These are phyloP conservation scores for Eimeria maxima DNA, from an alignment of 169 alveolate genomes.

Conservation along the genomic window DNA sequence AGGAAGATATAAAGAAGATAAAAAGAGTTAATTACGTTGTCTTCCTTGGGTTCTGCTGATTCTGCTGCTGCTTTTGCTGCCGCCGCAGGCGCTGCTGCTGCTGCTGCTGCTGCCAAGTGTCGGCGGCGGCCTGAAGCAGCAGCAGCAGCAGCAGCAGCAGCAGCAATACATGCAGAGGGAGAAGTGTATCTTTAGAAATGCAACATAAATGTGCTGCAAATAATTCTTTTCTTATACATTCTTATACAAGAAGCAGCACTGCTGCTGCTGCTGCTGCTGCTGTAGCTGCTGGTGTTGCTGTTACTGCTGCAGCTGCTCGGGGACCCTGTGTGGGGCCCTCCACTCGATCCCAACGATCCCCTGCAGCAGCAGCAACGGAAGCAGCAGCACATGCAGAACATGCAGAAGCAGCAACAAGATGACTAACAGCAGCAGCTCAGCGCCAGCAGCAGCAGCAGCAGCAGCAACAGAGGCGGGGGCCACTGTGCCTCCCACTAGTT, in stretches of 20 bases:
- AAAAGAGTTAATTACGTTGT: no score
- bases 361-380: background rate
- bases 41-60: no score
- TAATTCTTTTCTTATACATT: no score
- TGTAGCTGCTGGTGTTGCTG: background rate
- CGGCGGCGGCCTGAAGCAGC: background rate
- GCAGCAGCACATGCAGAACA: background rate
- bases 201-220: no score
- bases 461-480: background rate
- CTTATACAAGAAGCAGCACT: no score
- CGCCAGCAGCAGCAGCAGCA: conserved; percentile 18
- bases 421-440: background rate
- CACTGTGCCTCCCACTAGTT: background rate
- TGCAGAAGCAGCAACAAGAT: background rate
- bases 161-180: background rate
- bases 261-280: background rate
- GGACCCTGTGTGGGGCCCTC: background rate
- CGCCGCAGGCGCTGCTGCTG: background rate
- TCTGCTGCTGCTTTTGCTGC: no score
- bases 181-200: no score
- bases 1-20: no score
- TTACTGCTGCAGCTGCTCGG: background rate
- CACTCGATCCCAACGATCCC: background rate
- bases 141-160: conserved; percentile 8
- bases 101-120: background rate